Evolutionary conservation across 495 filamentous ascomycete species (phyloP), one percentile per base, ranked within the genome.

Genomic region (Aspergillus steynii): DNA sequence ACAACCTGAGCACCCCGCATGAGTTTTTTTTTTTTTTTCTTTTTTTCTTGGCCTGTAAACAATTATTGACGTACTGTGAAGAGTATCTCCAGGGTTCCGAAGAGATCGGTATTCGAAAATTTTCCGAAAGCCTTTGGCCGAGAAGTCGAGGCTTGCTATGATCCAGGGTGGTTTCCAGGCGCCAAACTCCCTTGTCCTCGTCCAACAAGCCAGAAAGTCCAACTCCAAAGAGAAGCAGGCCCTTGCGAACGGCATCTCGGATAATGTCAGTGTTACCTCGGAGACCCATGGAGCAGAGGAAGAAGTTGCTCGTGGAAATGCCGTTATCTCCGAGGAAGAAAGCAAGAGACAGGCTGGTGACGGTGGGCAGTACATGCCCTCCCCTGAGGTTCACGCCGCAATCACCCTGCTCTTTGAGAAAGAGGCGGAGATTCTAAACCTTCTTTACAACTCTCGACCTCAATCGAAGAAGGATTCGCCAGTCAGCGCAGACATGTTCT

Each of bases 81-180:
- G 68, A 88, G 85, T 50, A 84, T 91, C 90, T 27, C 92, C 92
- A 25, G 77, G 73, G 5, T 97, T 89, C 73, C 85, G 92, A 65
- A 96, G 94, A 67, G 93, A 98, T 62, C 83, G 87, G 29, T 93
- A 83, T 69, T 87, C 89, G 63, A 98, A 97, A 74, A 95, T 99
- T 56, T 99, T 97, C 74, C 86, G 93, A 66, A 94, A 92, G 68
- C 81, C 88, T 5, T 74, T 98, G 47, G 73, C 76, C 28, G 67
- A 78, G 27, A 96, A 94, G 71, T 84, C 90, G 5, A 85, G 82
- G 65, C 83, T 85, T 9, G 83, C 87, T 37, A 97, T 95, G 86
- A 70, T 83, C 3, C 85, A 89, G 61, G 83, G 80, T 26, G 90
- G 87, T 26, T 85, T 89, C 69, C 85, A 86, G 55, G 81, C 83